phyloP scores from a whole-genome alignment of 1,139 yeast species.

The Petasospora fabianii region DNA sequence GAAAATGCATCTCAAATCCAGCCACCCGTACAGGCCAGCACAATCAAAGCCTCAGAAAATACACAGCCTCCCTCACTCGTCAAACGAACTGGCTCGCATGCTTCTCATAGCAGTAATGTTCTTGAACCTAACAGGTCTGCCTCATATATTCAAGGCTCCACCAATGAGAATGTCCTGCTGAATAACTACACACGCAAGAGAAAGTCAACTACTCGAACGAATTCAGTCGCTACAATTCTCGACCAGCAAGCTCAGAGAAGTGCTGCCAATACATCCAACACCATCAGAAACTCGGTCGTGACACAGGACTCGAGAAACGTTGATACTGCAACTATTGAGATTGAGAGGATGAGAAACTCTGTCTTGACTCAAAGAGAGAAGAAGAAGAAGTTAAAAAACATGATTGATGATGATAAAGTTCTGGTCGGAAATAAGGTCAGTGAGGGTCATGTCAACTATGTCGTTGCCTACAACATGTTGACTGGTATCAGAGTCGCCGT shows the following conservation, averaged over 20 bases:
- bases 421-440: conserved; percentile 78
- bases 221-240: conserved; percentile 4
- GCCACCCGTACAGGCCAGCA: conserved; percentile 3
- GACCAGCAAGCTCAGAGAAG: conserved; percentile 1
- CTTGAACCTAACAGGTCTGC: conserved; percentile 9
- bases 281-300: conserved; percentile 14
- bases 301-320: conserved; percentile 16
- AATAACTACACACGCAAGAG: conserved; percentile 19
- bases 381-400: conserved; percentile 30
- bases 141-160: conserved; percentile 23
- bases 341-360: conserved; percentile 42
- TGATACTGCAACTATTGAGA: conserved; percentile 37
- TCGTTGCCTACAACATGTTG: conserved; percentile 94
- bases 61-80: neutral
- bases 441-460: conserved; percentile 91
- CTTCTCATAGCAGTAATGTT: neutral
- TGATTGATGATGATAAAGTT: conserved; percentile 34
- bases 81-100: neutral
- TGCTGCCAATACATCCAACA: neutral
- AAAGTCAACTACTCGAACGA: conserved; percentile 15
- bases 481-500: conserved; percentile 97
- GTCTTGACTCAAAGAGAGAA: conserved; percentile 30
- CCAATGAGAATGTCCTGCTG: conserved; percentile 19
- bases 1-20: conserved; percentile 6
- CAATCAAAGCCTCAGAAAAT: no score